Evolutionary conservation across 2,329 filamentous ascomycete species (phyloP).

Genomic region (Leptodontidium sp.): DNA sequence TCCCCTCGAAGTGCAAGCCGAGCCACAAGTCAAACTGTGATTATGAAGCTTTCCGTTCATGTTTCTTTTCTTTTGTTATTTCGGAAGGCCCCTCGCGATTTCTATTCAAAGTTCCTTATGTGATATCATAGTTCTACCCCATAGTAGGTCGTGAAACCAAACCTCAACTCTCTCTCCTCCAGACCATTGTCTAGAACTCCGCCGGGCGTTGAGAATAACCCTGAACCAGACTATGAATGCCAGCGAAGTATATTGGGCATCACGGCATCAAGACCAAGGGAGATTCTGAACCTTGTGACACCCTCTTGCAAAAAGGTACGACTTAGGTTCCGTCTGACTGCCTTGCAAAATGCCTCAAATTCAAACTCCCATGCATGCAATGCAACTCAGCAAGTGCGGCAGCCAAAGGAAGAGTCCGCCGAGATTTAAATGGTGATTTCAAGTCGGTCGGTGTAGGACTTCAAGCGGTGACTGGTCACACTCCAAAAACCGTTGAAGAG

Average conservation of each 20-base stretch:
- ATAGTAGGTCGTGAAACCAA: neutral
- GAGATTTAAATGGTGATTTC: conserved; percentile 18
- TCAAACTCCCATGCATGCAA: neutral
- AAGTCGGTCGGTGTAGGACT: conserved; percentile 28
- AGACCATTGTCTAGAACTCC: conserved; percentile 3
- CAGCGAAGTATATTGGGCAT: conserved; percentile 32
- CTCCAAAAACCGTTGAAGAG: conserved; percentile 30
- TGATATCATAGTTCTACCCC: neutral
- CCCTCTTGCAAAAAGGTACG: conserved; percentile 26
- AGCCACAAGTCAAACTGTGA: neutral
- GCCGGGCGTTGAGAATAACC: conserved; percentile 19
- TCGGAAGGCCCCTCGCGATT: neutral
- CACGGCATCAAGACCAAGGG: conserved; percentile 25
- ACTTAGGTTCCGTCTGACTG: conserved; percentile 21
- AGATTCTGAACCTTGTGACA: conserved; percentile 24
- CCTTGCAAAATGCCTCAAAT: conserved; percentile 31
- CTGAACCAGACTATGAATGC: conserved; percentile 27
- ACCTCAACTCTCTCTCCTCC: neutral
- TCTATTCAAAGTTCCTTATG: neutral
- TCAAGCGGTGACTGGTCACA: conserved; percentile 30
- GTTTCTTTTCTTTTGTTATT: neutral
- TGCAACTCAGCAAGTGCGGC: conserved; percentile 22
- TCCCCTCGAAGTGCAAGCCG: neutral
- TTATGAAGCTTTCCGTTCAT: neutral
- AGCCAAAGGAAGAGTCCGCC: conserved; percentile 17